Evolutionary conservation across 1,284 basidiomycete species (phyloP).

Genomic region (Moesziomyces antarcticus): DNA sequence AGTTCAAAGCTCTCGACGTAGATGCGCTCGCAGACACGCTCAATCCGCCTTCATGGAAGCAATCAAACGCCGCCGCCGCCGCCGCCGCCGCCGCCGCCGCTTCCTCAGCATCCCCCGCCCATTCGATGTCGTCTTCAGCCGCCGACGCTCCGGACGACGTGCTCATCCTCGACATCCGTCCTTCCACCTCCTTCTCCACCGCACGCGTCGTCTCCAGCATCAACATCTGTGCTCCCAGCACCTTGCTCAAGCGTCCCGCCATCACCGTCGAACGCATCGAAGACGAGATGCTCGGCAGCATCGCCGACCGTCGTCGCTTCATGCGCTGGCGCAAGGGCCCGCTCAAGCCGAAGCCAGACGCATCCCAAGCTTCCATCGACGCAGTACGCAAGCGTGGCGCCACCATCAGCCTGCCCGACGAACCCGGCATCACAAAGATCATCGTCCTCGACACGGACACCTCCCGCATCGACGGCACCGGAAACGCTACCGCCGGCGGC

Average conservation of each 20-base stretch:
- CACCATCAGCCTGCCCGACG: slow-evolving; percentile 34
- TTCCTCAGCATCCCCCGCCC: background rate
- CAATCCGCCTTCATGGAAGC: slow-evolving; percentile 17
- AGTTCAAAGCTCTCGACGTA: slow-evolving; percentile 42
- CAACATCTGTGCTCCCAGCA: slow-evolving; percentile 91
- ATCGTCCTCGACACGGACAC: slow-evolving; percentile 65
- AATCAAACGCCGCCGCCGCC: slow-evolving; percentile 5
- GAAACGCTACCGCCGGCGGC: slow-evolving; percentile 59
- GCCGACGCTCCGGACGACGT: slow-evolving; percentile 30
- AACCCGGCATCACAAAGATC: slow-evolving; percentile 51
- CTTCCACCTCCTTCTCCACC: slow-evolving; percentile 71
- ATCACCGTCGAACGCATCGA: slow-evolving; percentile 63
- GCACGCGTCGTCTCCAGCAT: slow-evolving; percentile 72
- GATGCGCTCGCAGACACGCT: slow-evolving; percentile 39
- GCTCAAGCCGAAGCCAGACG: slow-evolving; percentile 19
- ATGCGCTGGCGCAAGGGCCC: slow-evolving; percentile 53
- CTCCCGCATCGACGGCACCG: slow-evolving; percentile 44
- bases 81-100: no score
- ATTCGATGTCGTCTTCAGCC: background rate
- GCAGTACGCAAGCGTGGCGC: slow-evolving; percentile 27
- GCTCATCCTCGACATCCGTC: slow-evolving; percentile 83
- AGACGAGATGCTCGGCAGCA: slow-evolving; percentile 59
- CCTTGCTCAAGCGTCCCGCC: slow-evolving; percentile 75
- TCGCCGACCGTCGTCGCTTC: slow-evolving; percentile 46
- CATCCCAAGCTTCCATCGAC: slow-evolving; percentile 13